phyloP scores from a whole-genome alignment of 2,329 filamentous ascomycete species.

The Blastomyces percursus region DNA sequence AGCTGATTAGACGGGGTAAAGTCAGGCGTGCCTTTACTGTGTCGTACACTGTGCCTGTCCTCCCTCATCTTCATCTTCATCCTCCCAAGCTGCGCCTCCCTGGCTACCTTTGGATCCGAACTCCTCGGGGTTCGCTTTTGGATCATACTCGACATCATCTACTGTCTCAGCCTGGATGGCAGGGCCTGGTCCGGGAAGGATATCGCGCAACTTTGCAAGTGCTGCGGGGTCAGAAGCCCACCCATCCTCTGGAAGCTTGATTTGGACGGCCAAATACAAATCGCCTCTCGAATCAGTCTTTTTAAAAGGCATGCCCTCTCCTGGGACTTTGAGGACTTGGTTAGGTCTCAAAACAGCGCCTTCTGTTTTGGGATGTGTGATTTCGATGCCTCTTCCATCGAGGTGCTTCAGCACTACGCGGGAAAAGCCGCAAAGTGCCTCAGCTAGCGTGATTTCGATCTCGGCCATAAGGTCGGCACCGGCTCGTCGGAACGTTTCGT shows the following conservation, averaged over 20 bases:
- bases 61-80: conserved; percentile 36
- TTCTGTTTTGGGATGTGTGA: conserved; percentile 62
- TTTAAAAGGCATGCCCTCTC: conserved; percentile 93
- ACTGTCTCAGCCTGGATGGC: conserved; percentile 60
- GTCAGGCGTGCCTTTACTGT: conserved; percentile 27
- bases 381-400: conserved; percentile 78
- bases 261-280: conserved; percentile 72
- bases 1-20: background rate
- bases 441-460: conserved; percentile 67
- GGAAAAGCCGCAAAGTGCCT: conserved; percentile 80
- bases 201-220: conserved; percentile 58
- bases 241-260: conserved; percentile 78
- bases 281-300: conserved; percentile 74
- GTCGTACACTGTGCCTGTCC: conserved; percentile 37
- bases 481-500: conserved; percentile 70
- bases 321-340: conserved; percentile 72
- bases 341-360: conserved; percentile 74
- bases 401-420: conserved; percentile 84
- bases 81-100: conserved; percentile 37
- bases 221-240: conserved; percentile 66
- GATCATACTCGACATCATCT: conserved; percentile 80
- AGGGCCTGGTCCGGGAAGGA: conserved; percentile 56
- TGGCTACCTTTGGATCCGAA: conserved; percentile 37
- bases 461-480: conserved; percentile 76
- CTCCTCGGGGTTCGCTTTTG: conserved; percentile 71